These are phyloP conservation scores for Populus hybrid DNA, from an alignment of 441 rosid species.

Conservation along the genomic window DNA sequence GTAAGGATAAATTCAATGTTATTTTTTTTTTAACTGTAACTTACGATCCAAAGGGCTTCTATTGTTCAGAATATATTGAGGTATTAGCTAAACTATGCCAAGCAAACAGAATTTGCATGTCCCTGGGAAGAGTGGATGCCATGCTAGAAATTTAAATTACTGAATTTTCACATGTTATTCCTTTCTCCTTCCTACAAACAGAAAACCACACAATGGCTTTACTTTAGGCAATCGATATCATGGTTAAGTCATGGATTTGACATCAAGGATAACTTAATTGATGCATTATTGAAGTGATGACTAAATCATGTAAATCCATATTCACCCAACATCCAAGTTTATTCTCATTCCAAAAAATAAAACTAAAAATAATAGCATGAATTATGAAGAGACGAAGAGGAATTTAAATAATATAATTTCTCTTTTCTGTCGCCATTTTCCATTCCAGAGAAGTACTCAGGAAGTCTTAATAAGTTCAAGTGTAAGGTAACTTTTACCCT, in stretches of 20 bases:
- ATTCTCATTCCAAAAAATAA: background rate
- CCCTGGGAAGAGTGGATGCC: too few species aligned
- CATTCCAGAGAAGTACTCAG: background rate
- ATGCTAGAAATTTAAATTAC: too few species aligned
- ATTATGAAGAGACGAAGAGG: background rate
- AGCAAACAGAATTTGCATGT: background rate
- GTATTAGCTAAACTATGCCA: too few species aligned
- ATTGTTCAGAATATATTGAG: too few species aligned
- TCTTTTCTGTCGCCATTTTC: background rate
- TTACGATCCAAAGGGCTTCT: too few species aligned
- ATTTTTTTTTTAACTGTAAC: background rate
- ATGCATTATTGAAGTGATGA: background rate
- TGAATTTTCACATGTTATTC: background rate
- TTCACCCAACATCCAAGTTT: background rate
- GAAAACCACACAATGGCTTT: background rate
- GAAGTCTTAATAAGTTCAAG: background rate
- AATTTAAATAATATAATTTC: too few species aligned
- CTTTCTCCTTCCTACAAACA: background rate
- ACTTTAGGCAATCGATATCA: background rate
- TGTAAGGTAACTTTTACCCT: background rate
- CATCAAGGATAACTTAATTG: background rate
- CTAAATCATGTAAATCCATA: background rate
- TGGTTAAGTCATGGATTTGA: background rate
- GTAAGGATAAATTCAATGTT: too few species aligned
- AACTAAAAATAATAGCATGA: background rate